Conservation (phyloP, 2,329 filamentous ascomycete genomes). For the Torrubiella hemipterigena region DNA sequence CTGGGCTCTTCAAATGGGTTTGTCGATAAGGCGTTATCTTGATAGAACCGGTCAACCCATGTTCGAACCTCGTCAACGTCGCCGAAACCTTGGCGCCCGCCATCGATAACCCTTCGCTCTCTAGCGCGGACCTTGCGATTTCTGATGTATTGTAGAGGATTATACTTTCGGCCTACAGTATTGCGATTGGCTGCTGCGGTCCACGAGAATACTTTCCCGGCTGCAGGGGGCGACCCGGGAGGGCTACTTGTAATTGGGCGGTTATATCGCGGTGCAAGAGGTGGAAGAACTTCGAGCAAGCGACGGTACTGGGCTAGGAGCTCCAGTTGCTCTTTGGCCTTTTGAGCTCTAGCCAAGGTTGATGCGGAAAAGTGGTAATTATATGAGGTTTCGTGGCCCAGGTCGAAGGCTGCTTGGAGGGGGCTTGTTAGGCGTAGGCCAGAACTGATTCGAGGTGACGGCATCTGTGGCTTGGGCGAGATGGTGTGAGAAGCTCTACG, state of each 20-base stretch:
- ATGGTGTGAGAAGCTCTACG: slow-evolving; percentile 48
- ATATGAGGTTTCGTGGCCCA: slow-evolving; percentile 30
- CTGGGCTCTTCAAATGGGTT: slow-evolving; percentile 11
- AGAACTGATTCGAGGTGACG: slow-evolving; percentile 27
- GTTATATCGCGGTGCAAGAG: slow-evolving; percentile 40
- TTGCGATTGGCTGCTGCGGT: slow-evolving; percentile 9
- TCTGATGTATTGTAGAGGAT: slow-evolving; percentile 83
- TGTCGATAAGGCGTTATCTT: slow-evolving; percentile 11
- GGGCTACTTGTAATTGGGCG: slow-evolving; percentile 28
- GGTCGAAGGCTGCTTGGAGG: slow-evolving; percentile 35
- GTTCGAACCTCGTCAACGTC: slow-evolving; percentile 58
- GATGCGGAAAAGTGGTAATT: slow-evolving; percentile 63
- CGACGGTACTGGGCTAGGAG: slow-evolving; percentile 75
- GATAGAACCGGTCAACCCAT: slow-evolving; percentile 62
- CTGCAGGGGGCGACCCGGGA: slow-evolving; percentile 23
- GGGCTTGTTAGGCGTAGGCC: slow-evolving; percentile 28
- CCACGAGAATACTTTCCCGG: slow-evolving; percentile 5
- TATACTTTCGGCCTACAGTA: slow-evolving; percentile 59
- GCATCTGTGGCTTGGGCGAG: slow-evolving; percentile 40
- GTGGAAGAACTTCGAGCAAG: slow-evolving; percentile 66
- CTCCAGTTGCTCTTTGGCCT: slow-evolving; percentile 75
- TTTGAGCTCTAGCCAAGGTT: slow-evolving; percentile 71
- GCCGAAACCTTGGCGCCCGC: slow-evolving; percentile 64
- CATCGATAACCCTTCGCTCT: slow-evolving; percentile 63
- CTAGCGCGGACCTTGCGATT: slow-evolving; percentile 78